These are phyloP conservation scores for Iris pallida DNA, from an alignment of 116 monocot genomes.

Conservation along the genomic window DNA sequence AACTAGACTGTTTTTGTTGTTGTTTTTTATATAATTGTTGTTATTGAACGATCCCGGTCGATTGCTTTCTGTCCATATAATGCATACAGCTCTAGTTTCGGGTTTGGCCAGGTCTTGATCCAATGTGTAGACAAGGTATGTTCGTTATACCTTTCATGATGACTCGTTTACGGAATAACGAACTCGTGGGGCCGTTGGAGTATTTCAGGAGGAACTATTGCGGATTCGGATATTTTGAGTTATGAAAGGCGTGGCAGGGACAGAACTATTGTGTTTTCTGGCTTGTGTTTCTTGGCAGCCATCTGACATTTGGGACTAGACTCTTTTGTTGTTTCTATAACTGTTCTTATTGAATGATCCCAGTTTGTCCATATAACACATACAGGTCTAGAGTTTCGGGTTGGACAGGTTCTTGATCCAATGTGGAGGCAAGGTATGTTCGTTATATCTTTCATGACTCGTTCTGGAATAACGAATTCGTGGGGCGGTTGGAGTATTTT, in stretches of 20 bases:
- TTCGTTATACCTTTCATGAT: conserved; percentile 13
- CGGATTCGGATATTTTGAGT: neutral
- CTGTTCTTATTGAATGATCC: conserved; percentile 12
- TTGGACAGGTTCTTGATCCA: conserved; percentile 10
- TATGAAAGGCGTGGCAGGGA: neutral
- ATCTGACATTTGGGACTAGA: too few species aligned
- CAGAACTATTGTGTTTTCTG: conserved; percentile 1
- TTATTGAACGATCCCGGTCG: conserved; percentile 10
- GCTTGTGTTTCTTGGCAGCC: neutral
- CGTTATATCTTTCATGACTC: conserved; percentile 12
- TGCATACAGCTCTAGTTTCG: conserved; percentile 9
- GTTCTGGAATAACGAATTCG: neutral
- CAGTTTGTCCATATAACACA: conserved; percentile 6
- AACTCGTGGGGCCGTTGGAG: neutral
- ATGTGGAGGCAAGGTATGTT: conserved; percentile 8
- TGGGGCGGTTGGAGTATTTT: neutral
- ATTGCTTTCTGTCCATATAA: conserved; percentile 11
- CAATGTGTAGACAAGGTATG: conserved; percentile 9
- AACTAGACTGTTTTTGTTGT: too few species aligned
- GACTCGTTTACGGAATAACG: conserved; percentile 5
- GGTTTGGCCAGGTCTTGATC: conserved; percentile 8
- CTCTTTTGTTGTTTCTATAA: too few species aligned
- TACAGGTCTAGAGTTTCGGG: conserved; percentile 7
- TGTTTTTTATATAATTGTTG: neutral
- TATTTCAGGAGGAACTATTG: neutral